Evolutionary conservation across 257 asterid species (phyloP), one percentile per base, ranked within the genome.

Genomic region (Nicotiana noctiflora): DNA sequence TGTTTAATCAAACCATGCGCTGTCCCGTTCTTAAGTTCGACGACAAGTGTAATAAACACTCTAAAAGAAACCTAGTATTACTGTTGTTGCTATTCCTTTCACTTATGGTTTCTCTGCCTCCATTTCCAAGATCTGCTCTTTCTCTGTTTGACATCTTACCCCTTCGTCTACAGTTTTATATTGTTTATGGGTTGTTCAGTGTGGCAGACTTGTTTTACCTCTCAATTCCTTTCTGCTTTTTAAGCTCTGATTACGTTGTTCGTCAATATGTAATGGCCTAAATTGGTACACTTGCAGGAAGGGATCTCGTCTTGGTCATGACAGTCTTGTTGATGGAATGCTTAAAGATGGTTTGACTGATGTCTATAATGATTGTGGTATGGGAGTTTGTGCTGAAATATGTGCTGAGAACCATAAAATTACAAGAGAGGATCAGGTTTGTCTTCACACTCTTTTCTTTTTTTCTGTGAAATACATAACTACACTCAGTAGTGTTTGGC

Each of bases 341-440:
- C 65, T 95, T 82, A 95, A 95, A 88, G 99, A 95, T 82, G 98
- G 99, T 53, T 88, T 95, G 17, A 93, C 97, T 97, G 98, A 95
- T 87, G 99, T 92, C 61, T 95, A 93, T 81, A 90, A 89, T 86
- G 98, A 95, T 83, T 89, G 79, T 44, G 96, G 98, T 79, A 95
- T 95, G 99, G 99, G 99, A 15, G 98, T 93, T 82, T 95, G 98
- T 85, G 98, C 98, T 76, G 98, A 95, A 85, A 81, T 92, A 81
- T 95, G 98, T 82, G 93, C 97, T 11, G 98, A 95, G 82, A 86
- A 87, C 79, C 98, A 95, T 79, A 87, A 75, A 80, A 72, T 95
- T 79, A 84, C 97, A 67, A 90, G 99, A 88, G 98, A 95, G 78
- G 92, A 92, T 76, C 99, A 95, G 97, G 99, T 93, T 75, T 78